Evolutionary conservation across 2,329 filamentous ascomycete species (phyloP).

Genomic region (Chaetomiaceae sp.): DNA sequence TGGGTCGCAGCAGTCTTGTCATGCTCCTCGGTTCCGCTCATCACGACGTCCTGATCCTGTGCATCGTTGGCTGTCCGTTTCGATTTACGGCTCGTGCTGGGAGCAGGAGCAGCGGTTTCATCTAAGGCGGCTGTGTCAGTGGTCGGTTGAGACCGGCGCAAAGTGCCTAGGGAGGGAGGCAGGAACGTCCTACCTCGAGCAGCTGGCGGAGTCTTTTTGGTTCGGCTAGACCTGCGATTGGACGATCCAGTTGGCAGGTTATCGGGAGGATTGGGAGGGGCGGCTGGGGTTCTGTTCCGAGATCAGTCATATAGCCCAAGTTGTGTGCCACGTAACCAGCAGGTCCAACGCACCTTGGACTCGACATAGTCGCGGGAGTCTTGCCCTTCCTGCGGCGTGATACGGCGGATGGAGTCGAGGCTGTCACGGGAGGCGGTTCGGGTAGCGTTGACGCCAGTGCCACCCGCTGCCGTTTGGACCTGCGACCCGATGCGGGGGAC

Average conservation of each 20-base stretch:
- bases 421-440: constrained; percentile 27
- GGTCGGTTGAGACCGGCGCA: no score
- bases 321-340: no score
- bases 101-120: constrained; percentile 29
- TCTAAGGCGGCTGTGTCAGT: constrained; percentile 29
- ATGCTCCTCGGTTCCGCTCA: constrained; percentile 62
- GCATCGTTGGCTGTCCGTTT: constrained; percentile 49
- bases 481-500: constrained; percentile 42
- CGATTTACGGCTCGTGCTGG: constrained; percentile 39
- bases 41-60: constrained; percentile 58
- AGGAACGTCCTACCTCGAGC: constrained; percentile 32
- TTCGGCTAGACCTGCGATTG: constrained; percentile 66
- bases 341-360: constrained; percentile 59
- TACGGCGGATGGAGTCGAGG: constrained; percentile 33
- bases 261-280: constrained; percentile 57
- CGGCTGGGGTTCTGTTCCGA: constrained; percentile 34
- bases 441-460: constrained; percentile 39
- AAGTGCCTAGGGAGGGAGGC: not conserved
- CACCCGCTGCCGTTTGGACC: constrained; percentile 66
- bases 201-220: constrained; percentile 56
- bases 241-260: constrained; percentile 56
- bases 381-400: constrained; percentile 56
- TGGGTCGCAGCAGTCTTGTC: constrained; percentile 37
- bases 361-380: constrained; percentile 62
- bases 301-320: not conserved